Conservation (phyloP, 371 early-diverging fungal genomes). For the Saksenaea vasiformis region DNA sequence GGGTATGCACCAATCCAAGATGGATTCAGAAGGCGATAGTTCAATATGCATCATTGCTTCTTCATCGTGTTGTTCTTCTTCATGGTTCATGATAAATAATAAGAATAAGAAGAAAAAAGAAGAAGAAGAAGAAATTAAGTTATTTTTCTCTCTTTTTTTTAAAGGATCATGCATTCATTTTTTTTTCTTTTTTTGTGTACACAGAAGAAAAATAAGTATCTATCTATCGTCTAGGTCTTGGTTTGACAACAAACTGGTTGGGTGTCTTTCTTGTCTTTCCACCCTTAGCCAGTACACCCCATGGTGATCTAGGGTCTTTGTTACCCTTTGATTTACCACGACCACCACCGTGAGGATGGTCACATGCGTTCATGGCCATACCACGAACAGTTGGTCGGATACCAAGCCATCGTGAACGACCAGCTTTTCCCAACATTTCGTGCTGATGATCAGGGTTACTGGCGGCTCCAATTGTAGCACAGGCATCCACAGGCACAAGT, state of each 20-base stretch:
- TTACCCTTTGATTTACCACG: constrained; percentile 94
- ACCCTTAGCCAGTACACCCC: constrained; percentile 97
- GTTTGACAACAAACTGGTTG: constrained; percentile 80
- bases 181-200: neutral
- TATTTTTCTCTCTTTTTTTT: neutral
- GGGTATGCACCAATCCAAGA: neutral
- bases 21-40: neutral
- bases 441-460: constrained; percentile 92
- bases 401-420: constrained; percentile 82
- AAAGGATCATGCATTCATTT: neutral
- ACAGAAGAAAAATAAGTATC: neutral
- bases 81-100: too few relatives aligned
- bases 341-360: constrained; percentile 99
- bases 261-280: constrained; percentile 85
- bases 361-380: constrained; percentile 98
- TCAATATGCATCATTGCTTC: neutral
- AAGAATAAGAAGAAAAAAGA: too few relatives aligned
- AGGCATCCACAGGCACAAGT: constrained; percentile 83
- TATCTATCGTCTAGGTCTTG: constrained; percentile 71
- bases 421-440: constrained; percentile 91
- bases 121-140: too few relatives aligned
- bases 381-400: constrained; percentile 97
- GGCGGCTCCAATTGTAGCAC: constrained; percentile 93
- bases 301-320: constrained; percentile 89
- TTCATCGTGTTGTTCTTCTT: neutral